Conservation (phyloP, 1,284 basidiomycete genomes). For the Tausonia pullulans region DNA sequence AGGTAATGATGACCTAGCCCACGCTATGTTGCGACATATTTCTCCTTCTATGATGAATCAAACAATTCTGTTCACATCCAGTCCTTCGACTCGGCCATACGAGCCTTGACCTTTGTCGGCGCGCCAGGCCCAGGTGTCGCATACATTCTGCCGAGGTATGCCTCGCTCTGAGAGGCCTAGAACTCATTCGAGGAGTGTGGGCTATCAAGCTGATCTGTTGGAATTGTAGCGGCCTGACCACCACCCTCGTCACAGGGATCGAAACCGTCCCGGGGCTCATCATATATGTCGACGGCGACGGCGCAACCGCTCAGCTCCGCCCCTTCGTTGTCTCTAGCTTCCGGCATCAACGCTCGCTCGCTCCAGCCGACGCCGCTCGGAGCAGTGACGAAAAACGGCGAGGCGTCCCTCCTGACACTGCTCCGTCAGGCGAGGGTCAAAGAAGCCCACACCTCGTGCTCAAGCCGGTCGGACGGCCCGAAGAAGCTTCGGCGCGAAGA, state of each 20-base stretch:
- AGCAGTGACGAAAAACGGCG: conserved; percentile 21
- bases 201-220: no score
- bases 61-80: no score
- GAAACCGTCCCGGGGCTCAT: neutral
- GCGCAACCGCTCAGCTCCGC: neutral
- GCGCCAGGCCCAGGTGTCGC: conserved; percentile 46
- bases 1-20: neutral
- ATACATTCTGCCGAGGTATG: conserved; percentile 61
- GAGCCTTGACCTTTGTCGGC: no score
- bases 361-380: conserved; percentile 20
- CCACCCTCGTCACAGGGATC: neutral
- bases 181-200: no score
- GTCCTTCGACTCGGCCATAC: no score
- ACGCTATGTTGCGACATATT: neutral
- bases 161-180: neutral
- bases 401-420: conserved; percentile 41
- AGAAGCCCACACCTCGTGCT: conserved; percentile 45
- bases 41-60: neutral
- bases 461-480: conserved; percentile 42
- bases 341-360: conserved; percentile 18
- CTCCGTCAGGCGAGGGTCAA: conserved; percentile 46
- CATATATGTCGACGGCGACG: neutral
- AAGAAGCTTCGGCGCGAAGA: conserved; percentile 41
- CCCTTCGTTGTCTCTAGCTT: neutral
- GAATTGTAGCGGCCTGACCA: neutral